Base-by-base conservation (phyloP, 768 basidiomycete species). In the Auricularia sp. region DNA sequence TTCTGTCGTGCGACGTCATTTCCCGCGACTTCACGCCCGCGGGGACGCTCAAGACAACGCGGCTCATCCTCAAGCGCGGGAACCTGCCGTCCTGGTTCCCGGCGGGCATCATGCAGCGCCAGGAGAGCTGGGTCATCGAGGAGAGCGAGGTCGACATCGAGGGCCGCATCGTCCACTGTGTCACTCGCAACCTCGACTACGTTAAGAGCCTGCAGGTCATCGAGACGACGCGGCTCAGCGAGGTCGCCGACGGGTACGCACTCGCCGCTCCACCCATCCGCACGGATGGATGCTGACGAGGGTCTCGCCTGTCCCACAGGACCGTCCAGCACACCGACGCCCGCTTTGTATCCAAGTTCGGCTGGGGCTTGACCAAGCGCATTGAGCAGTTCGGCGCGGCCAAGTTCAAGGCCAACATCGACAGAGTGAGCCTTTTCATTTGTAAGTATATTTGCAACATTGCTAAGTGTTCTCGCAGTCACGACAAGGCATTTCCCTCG, bases 1-100 rank as follows among this genome's bases (percentile, higher is more conserved):
- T 98, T 74, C 77, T 95, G 68, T 94, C 94, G 3, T 95, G 93
- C 81, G 95, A 98, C 78, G 93, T 98, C 71, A 86, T 98, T 68
- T 90, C 91, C 63, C 90, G 95, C 68, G 80, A 77, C 21, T 79
- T 90, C 68, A 86, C 90, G 1, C 80, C 87, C 12, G 76, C 81
- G 2, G 93, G 93, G 47, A 83, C 88, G 16, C 81, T 98, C 21
- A 74, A 87, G 64, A 97, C 95, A 10, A 93, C 89, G 1, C 85
- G 95, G 23, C 87, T 98, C 68, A 92, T 98, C 69, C 81, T 96
- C 70, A 98, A 98, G 77, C 83, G 86, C 33, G 95, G 93, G 5
- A 83, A 89, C n/a, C 79, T 97, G 65, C 95, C 95, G 0, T 81
- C 88, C 69, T 98, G 95, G 95, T 91, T 91, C 7, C 91, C 90